These are phyloP conservation scores for Chalaropsis ovoidea DNA, from an alignment of 2,329 filamentous ascomycete genomes.

Conservation along the genomic window DNA sequence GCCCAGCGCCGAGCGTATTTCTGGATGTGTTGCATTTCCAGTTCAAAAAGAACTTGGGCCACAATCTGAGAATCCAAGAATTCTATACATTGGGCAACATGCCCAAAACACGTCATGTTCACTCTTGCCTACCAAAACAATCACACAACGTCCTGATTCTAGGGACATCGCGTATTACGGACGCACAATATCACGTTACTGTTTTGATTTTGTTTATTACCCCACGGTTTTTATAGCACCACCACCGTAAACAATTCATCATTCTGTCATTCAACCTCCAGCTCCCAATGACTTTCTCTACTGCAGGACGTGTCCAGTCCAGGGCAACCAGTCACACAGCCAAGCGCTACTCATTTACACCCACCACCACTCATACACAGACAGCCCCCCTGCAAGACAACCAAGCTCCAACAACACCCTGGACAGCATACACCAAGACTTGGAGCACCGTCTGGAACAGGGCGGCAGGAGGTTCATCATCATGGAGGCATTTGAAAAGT, in stretches of 20 bases:
- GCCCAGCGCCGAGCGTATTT: no score
- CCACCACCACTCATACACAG: not conserved
- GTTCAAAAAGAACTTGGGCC: no score
- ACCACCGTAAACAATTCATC: constrained; percentile 20
- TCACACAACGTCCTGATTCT: not conserved
- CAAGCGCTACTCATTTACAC: not conserved
- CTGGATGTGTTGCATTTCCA: no score
- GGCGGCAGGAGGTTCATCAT: not conserved
- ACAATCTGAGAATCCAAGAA: no score
- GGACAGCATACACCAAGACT: not conserved
- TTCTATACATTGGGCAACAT: no score
- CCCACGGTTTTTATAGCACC: constrained; percentile 12
- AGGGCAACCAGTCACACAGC: not conserved
- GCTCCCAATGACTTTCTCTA: constrained; percentile 16
- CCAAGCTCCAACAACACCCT: not conserved
- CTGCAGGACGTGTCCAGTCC: not conserved
- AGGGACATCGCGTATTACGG: not conserved
- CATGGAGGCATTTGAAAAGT: constrained; percentile 5
- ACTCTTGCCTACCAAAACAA: not conserved
- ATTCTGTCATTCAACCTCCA: constrained; percentile 16
- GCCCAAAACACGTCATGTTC: no score
- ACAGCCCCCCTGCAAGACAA: not conserved
- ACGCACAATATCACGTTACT: not conserved
- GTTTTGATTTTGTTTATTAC: constrained; percentile 22
- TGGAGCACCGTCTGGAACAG: not conserved